Evolutionary conservation across 495 filamentous ascomycete species (phyloP), one percentile per base, ranked within the genome.

Genomic region (Acidomyces sp.): DNA sequence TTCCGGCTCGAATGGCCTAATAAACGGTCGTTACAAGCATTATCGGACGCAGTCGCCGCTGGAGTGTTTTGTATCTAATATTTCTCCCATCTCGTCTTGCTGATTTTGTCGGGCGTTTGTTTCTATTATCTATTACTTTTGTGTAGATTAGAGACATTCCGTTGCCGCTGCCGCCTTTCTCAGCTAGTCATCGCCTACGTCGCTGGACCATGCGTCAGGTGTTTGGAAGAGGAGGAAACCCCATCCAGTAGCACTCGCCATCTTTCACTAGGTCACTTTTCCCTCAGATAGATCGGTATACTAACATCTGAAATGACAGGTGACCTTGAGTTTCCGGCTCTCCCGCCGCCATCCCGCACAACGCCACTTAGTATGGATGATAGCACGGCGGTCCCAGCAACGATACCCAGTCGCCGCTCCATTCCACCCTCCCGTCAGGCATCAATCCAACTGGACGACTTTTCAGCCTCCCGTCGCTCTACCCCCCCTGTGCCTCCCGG

Each of bases 401-500:
- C n/a, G n/a, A n/a, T n/a, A n/a, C n/a, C n/a, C n/a, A n/a, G n/a
- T n/a, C n/a, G n/a, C n/a, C n/a, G n/a, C n/a, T n/a, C n/a, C n/a
- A n/a, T n/a, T n/a, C n/a, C n/a, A n/a, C n/a, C n/a, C n/a, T n/a
- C n/a, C n/a, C n/a, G n/a, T n/a, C n/a, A n/a, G n/a, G 15, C 39
- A 25, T 45, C 41, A 26, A 41, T 45, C 35, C 28, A 37, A 5
- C 29, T 49, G 12, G n/a, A 37, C 20, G 25, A 23, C 20, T 7
- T 17, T 9, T 7, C 19, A 15, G 6, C 4, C 3, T 44, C 42
- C 12, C 31, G 42, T 2, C 37, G 33, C 25, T 41, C 46, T 4
- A 50, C 51, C 21, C 43, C 51, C 4, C 42, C 47, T 6, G 39
- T 51, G 2, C 47, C 48, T n/a, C 51, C 43, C 13, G 51, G 51